Conservation (phyloP, 768 basidiomycete species). For the Kwoniella sp. region DNA sequence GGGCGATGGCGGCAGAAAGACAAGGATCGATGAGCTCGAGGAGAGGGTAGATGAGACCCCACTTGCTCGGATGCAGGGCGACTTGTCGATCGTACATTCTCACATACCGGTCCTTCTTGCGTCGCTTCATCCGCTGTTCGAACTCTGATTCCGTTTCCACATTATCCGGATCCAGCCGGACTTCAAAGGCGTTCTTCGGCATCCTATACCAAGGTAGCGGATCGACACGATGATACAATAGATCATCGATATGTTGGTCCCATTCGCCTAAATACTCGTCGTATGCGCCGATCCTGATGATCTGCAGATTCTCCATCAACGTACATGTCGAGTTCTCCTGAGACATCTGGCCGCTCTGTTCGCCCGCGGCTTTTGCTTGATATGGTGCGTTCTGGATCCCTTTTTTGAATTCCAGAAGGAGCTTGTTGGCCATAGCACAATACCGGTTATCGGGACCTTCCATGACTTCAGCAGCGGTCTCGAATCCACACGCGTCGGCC, state of each 20-base stretch:
- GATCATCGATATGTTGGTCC: not conserved
- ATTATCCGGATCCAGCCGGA: not conserved
- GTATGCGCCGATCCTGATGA: not conserved
- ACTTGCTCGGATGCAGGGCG: not conserved
- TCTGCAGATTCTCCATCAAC: not conserved
- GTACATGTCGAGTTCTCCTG: not conserved
- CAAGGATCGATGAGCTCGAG: not conserved
- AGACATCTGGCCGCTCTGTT: too few relatives aligned
- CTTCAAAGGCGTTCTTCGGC: not conserved
- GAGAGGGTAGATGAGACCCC: not conserved
- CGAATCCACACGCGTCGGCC: not conserved
- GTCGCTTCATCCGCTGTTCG: not conserved
- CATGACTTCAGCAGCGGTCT: not conserved
- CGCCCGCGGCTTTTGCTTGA: too few relatives aligned
- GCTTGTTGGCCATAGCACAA: not conserved
- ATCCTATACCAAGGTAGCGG: not conserved
- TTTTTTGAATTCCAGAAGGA: not conserved
- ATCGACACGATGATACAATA: not conserved
- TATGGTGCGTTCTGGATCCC: too few relatives aligned
- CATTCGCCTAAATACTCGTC: not conserved
- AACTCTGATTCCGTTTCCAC: not conserved
- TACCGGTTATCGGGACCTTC: not conserved
- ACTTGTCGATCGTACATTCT: conserved; percentile 1
- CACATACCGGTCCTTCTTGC: not conserved
- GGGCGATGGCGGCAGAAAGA: not conserved